Base-by-base conservation (phyloP, 345 rosid genomes). In the Dovyalis caffra region DNA sequence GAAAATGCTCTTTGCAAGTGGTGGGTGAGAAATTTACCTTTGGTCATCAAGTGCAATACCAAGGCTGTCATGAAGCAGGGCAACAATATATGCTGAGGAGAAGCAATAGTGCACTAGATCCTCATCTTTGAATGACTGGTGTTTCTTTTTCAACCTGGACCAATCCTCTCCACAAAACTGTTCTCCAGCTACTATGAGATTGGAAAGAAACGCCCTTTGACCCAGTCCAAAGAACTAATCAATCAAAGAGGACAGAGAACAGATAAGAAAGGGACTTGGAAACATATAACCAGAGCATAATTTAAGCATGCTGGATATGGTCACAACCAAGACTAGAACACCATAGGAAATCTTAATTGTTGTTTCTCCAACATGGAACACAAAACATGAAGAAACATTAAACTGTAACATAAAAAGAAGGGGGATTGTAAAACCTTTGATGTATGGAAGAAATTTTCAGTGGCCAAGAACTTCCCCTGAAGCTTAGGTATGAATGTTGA, bases 21-120 rank as follows among this genome's bases (percentile, higher is more conserved):
- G 53, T 14, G 43, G 21, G 32, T 28, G 18, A 64, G 29, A 14
- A 66, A 56, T 21, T 28, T 86, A 88, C 97, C 95, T 88, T 56
- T 83, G 75, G 76, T 90, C 90, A 72, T 90, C 84, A 74, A 90
- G 73, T 63, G 89, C 76, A 80, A 92, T 74, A 69, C 91, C 97
- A 74, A 92, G 89, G 80, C 91, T 90, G 77, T 94, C 98, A 74
- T 92, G 95, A 80, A 94, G 97, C 74, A 94, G 82, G 51, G 97
- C 93, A 68, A 90, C 86, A 21, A 94, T 91, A 76, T 91, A 94
- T 65, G 97, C 97, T 60, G 97, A 92, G 56, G 97, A 94, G 87
- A 94, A 94, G 83, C 98, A 92, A 79, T 87, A 91, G 73, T 76
- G 90, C 78, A 77, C 77, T 72, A 94, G 73, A 81, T 82, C 92